A percentile compares a stretch with the other conserved stretches of the same genome.
phyloP scores from a whole-genome alignment of 148 eudicot genomes.

The Bassia scoparia region DNA sequence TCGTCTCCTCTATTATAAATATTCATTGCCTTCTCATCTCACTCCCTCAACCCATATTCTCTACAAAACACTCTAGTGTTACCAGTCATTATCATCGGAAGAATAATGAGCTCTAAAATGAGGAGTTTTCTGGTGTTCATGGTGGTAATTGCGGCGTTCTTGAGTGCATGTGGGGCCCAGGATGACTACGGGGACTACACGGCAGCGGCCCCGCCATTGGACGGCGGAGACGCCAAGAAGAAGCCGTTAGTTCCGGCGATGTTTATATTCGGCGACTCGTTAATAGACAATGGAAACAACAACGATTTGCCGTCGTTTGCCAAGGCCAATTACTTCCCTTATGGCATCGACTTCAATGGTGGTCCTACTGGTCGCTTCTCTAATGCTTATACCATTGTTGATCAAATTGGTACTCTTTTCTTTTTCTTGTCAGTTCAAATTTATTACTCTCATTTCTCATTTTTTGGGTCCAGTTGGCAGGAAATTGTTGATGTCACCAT shows the following conservation, averaged over 20 bases:
- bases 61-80: no score
- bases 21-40: no score
- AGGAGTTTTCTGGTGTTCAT: neutral
- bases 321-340: constrained; percentile 85
- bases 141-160: constrained; percentile 3
- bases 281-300: constrained; percentile 89
- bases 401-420: constrained; percentile 50
- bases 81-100: no score
- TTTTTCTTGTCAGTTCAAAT: no score
- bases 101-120: no score
- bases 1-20: no score
- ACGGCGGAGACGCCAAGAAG: no score
- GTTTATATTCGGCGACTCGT: constrained; percentile 88
- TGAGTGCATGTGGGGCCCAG: constrained; percentile 22
- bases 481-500: no score
- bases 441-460: no score
- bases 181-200: constrained; percentile 13
- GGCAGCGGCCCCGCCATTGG: neutral
- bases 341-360: constrained; percentile 79
- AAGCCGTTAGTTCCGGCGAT: constrained; percentile 62
- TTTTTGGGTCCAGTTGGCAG: no score
- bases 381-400: constrained; percentile 89
- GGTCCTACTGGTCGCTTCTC: constrained; percentile 91
- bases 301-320: constrained; percentile 75
- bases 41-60: no score